These are phyloP conservation scores for Mycena maculata DNA, from an alignment of 768 basidiomycete species.

Conservation along the genomic window DNA sequence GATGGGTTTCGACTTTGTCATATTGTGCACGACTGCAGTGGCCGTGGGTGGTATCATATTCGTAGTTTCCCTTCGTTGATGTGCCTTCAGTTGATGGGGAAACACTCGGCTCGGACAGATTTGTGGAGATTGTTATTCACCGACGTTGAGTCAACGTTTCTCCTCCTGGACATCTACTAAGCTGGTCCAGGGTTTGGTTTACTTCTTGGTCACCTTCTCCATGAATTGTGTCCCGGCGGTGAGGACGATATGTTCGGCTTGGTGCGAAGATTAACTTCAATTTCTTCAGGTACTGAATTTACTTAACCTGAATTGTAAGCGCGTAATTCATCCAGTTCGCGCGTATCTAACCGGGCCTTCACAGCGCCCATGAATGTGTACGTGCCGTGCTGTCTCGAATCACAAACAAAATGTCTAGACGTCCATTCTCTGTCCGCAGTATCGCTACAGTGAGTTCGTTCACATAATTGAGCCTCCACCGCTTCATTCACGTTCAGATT, in stretches of 20 bases:
- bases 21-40: conserved; percentile 65
- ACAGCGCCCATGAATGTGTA: conserved; percentile 73
- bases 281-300: conserved; percentile 63
- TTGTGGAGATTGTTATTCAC: conserved; percentile 79
- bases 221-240: conserved; percentile 78
- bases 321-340: conserved; percentile 12
- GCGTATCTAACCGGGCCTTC: neutral
- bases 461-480: conserved; percentile 24
- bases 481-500: conserved; percentile 47
- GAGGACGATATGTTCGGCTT: conserved; percentile 40
- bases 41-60: conserved; percentile 49
- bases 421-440: conserved; percentile 44
- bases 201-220: conserved; percentile 73
- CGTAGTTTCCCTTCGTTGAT: neutral
- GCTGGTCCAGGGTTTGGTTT: conserved; percentile 62
- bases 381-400: conserved; percentile 39
- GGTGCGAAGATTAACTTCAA: neutral
- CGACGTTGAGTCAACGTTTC: conserved; percentile 47
- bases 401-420: neutral
- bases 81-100: conserved; percentile 42
- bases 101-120: conserved; percentile 65
- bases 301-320: conserved; percentile 67
- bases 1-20: conserved; percentile 75
- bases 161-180: neutral
- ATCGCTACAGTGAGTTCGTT: conserved; percentile 61